phyloP scores from a whole-genome alignment of 768 basidiomycete species.

The Serendipita sp. region DNA sequence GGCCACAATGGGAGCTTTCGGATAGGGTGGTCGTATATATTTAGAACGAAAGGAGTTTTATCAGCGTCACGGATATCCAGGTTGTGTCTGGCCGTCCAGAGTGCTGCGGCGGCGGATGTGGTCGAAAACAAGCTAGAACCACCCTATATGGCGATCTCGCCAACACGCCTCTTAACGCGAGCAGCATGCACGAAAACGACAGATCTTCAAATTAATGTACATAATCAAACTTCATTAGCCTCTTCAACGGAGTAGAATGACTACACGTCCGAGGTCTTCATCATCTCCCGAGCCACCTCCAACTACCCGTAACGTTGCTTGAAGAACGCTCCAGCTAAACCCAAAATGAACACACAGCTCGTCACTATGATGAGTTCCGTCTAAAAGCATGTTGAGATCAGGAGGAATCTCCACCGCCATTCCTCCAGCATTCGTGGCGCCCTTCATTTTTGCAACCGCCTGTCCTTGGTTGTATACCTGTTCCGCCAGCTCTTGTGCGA shows the following conservation, averaged over 20 bases:
- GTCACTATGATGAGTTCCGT: slow-evolving; percentile 87
- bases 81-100: too few species aligned
- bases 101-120: too few species aligned
- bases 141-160: too few species aligned
- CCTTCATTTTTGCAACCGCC: background rate
- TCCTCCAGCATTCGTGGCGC: slow-evolving; percentile 10
- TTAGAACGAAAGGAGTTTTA: too few species aligned
- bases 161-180: too few species aligned
- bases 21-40: too few species aligned
- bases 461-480: slow-evolving; percentile 17
- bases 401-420: slow-evolving; percentile 31
- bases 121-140: too few species aligned
- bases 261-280: slow-evolving; percentile 55
- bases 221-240: too few species aligned
- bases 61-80: too few species aligned
- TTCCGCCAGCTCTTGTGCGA: slow-evolving; percentile 31
- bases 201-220: too few species aligned
- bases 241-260: slow-evolving; percentile 54
- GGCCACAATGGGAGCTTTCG: too few species aligned
- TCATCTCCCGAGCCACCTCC: slow-evolving; percentile 40
- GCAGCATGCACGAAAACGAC: too few species aligned
- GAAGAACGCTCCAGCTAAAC: slow-evolving; percentile 67
- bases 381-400: slow-evolving; percentile 43
- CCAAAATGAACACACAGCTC: slow-evolving; percentile 74
- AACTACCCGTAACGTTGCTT: slow-evolving; percentile 47